These are phyloP conservation scores for Termitomyces sp. DNA, from an alignment of 768 basidiomycete genomes.

Conservation along the genomic window DNA sequence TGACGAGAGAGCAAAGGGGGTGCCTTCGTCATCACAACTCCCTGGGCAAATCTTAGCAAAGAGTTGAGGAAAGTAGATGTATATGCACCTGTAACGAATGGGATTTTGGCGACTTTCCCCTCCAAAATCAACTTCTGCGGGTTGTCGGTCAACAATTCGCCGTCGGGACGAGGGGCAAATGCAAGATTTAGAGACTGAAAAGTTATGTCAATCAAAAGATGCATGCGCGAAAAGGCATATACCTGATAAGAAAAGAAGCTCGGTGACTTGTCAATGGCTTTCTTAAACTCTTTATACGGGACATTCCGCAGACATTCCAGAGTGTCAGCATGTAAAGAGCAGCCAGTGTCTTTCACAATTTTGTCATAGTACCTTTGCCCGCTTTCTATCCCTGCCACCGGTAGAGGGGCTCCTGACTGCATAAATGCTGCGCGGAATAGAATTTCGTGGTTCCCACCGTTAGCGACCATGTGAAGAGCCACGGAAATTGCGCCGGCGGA, in stretches of 20 bases:
- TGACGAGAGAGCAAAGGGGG: constrained; percentile 38
- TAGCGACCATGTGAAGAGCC: constrained; percentile 41
- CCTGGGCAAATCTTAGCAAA: constrained; percentile 20
- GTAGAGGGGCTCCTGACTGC: constrained; percentile 43
- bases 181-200: constrained; percentile 36
- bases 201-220: constrained; percentile 20
- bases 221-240: neutral
- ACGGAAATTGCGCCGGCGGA: constrained; percentile 50
- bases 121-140: constrained; percentile 35
- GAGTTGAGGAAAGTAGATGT: constrained; percentile 1
- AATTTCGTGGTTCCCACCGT: constrained; percentile 37
- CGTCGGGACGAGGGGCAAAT: constrained; percentile 47
- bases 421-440: constrained; percentile 47
- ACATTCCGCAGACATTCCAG: constrained; percentile 37
- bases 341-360: constrained; percentile 34
- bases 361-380: constrained; percentile 42
- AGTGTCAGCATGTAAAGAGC: constrained; percentile 32
- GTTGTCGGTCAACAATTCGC: constrained; percentile 38
- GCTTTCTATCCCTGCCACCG: constrained; percentile 35
- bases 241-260: constrained; percentile 29
- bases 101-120: constrained; percentile 41
- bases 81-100: constrained; percentile 36
- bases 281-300: constrained; percentile 29
- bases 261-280: constrained; percentile 36
- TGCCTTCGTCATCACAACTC: constrained; percentile 56